A percentile compares a stretch with the other conserved stretches of the same genome.
Conservation (phyloP, 225 moss, liverwort and hornwort species). For the Asterella californica region DNA sequence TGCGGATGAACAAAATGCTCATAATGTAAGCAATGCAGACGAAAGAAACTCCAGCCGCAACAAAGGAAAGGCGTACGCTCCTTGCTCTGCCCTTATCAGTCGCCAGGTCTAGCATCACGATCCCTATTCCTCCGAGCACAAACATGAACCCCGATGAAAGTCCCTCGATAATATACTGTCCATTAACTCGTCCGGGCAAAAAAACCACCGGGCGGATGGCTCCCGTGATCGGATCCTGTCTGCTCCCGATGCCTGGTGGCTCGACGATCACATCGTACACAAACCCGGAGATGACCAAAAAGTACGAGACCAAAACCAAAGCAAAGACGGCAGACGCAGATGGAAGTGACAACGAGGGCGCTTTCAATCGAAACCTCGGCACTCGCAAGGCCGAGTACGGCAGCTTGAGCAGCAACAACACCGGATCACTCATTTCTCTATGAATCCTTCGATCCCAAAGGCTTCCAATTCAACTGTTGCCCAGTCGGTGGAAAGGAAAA, state of each 20-base stretch:
- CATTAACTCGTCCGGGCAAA: constrained; percentile 83
- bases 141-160: constrained; percentile 95
- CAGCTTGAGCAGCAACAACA: constrained; percentile 36
- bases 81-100: constrained; percentile 74
- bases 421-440: constrained; percentile 42
- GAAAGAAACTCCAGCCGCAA: constrained; percentile 68
- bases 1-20: constrained; percentile 93
- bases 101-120: constrained; percentile 83
- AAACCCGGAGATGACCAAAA: constrained; percentile 90
- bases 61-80: constrained; percentile 81
- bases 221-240: constrained; percentile 87
- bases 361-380: constrained; percentile 59
- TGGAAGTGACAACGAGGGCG: constrained; percentile 59
- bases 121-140: constrained; percentile 81
- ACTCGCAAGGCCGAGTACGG: constrained; percentile 47
- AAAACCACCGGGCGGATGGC: constrained; percentile 96
- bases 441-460: neutral
- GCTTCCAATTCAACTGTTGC: neutral
- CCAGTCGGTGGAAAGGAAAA: neutral
- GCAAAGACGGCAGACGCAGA: constrained; percentile 80
- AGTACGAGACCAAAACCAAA: constrained; percentile 67
- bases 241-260: constrained; percentile 98
- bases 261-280: constrained; percentile 98
- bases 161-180: constrained; percentile 96
- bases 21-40: constrained; percentile 75